Evolutionary conservation across 2,329 filamentous ascomycete genomes (phyloP).

Genomic region (Xylariales sp.): DNA sequence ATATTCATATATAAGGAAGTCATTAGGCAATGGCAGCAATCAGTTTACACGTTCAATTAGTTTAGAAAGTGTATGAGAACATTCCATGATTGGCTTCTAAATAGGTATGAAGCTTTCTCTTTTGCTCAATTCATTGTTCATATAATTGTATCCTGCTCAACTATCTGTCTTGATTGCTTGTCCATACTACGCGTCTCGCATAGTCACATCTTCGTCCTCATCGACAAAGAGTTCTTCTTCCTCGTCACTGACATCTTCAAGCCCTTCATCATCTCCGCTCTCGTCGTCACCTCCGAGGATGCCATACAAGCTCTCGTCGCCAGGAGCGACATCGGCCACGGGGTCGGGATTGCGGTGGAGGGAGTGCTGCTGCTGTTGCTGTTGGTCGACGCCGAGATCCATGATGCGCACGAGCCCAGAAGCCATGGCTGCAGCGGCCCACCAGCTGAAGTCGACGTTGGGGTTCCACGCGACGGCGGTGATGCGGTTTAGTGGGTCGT

Average conservation of each 20-base stretch:
- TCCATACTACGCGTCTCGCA: too few relatives aligned
- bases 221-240: too few relatives aligned
- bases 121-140: too few relatives aligned
- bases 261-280: slow-evolving; percentile 8
- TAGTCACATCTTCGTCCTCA: slow-evolving; percentile 2
- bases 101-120: too few relatives aligned
- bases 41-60: too few relatives aligned
- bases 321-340: slow-evolving; percentile 6
- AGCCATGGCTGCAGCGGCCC: slow-evolving; percentile 63
- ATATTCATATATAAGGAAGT: too few relatives aligned
- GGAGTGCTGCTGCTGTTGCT: not conserved
- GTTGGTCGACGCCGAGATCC: slow-evolving; percentile 51
- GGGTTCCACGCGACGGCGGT: slow-evolving; percentile 65
- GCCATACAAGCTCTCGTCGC: slow-evolving; percentile 8
- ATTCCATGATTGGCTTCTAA: too few relatives aligned
- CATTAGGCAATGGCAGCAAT: too few relatives aligned
- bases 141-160: too few relatives aligned
- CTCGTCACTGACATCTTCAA: slow-evolving; percentile 1
- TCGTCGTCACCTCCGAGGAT: slow-evolving; percentile 1
- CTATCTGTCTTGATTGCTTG: too few relatives aligned
- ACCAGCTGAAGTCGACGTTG: slow-evolving; percentile 59
- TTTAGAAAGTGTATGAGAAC: too few relatives aligned
- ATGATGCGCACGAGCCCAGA: slow-evolving; percentile 64
- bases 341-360: not conserved
- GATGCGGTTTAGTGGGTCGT: slow-evolving; percentile 60